phyloP scores from a whole-genome alignment of 2,329 filamentous ascomycete species.

The Fusarium sp. region DNA sequence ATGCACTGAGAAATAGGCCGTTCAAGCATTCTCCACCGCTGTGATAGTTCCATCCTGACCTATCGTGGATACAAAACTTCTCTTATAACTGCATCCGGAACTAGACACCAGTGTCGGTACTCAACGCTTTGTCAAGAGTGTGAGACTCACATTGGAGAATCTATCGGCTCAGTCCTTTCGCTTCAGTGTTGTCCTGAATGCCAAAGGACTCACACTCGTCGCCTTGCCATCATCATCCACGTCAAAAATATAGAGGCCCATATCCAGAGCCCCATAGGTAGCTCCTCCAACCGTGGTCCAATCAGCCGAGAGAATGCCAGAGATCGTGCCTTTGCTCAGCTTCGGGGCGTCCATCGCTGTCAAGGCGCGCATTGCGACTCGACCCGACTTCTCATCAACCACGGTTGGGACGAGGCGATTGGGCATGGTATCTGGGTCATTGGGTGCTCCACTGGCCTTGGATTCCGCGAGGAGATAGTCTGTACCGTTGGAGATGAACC shows the following conservation, averaged over 20 bases:
- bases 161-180: background rate
- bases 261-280: background rate
- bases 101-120: background rate
- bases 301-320: background rate
- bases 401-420: background rate
- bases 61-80: background rate
- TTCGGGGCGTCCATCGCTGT: background rate
- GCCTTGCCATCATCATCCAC: slow-evolving; percentile 2
- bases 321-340: background rate
- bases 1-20: background rate
- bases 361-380: background rate
- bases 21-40: background rate
- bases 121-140: background rate
- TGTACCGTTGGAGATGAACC: slow-evolving; percentile 18
- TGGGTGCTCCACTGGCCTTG: background rate
- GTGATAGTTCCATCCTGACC: background rate
- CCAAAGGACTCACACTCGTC: background rate
- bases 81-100: background rate
- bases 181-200: background rate
- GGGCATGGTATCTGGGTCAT: background rate
- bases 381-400: background rate
- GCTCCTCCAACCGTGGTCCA: background rate
- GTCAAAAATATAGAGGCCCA: background rate
- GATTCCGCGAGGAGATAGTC: background rate
- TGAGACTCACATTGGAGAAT: background rate